These are phyloP conservation scores for Fusarium tuaranense DNA, from an alignment of 2,329 filamentous ascomycete species.

Conservation along the genomic window DNA sequence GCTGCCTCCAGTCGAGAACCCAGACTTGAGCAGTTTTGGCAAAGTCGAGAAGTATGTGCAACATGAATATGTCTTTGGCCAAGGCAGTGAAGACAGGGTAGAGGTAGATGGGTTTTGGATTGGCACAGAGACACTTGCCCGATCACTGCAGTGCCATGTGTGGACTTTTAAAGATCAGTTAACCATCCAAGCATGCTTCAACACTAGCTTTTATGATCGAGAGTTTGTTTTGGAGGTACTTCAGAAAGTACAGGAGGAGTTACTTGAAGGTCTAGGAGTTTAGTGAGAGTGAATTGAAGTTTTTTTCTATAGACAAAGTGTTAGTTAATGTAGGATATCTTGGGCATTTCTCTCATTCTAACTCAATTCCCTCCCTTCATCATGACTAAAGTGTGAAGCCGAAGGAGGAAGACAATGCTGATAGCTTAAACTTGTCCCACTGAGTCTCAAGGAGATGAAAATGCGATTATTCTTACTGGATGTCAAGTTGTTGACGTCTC, in stretches of 20 bases:
- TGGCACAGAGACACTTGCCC: slow-evolving; percentile 48
- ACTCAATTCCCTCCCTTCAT: too few species aligned
- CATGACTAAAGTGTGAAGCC: too few species aligned
- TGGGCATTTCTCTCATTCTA: neutral
- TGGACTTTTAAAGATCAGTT: slow-evolving; percentile 50
- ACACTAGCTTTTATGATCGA: slow-evolving; percentile 46
- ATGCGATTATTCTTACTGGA: too few species aligned
- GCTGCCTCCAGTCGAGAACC: slow-evolving; percentile 44
- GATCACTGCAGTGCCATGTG: slow-evolving; percentile 44
- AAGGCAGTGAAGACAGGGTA: slow-evolving; percentile 26
- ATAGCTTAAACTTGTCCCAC: too few species aligned
- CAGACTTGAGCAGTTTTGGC: slow-evolving; percentile 46
- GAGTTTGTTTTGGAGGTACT: slow-evolving; percentile 43
- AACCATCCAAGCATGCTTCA: slow-evolving; percentile 47
- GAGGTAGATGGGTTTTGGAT: slow-evolving; percentile 43
- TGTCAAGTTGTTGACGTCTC: neutral
- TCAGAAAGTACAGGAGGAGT: slow-evolving; percentile 22
- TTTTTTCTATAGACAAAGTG: neutral
- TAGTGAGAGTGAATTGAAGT: neutral
- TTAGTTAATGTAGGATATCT: neutral
- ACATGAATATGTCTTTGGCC: slow-evolving; percentile 35
- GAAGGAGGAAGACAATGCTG: too few species aligned
- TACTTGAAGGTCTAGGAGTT: neutral
- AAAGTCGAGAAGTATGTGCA: slow-evolving; percentile 40
- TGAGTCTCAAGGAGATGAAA: too few species aligned